These are phyloP conservation scores for Acer yangbiense DNA, from an alignment of 345 rosid genomes.

Conservation along the genomic window DNA sequence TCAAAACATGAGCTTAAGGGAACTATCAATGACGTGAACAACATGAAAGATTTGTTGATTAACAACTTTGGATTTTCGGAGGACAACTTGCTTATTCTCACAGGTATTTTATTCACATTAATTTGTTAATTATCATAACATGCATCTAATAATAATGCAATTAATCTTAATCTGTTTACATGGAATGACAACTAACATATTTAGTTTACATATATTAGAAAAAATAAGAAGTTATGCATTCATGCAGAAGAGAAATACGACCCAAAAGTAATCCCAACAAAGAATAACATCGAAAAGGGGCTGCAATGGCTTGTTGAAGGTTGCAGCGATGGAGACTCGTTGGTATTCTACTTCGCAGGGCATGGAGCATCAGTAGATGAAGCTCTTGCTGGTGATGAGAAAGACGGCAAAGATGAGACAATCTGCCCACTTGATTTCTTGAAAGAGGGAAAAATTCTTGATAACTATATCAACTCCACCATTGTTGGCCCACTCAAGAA, in stretches of 20 bases:
- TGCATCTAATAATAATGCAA: too few relatives aligned
- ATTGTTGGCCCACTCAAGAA: conserved; percentile 42
- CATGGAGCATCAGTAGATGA: conserved; percentile 37
- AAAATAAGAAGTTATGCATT: not conserved
- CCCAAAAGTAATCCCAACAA: conserved; percentile 32
- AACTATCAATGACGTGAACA: conserved; percentile 51
- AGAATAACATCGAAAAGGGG: conserved; percentile 33
- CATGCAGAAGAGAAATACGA: conserved; percentile 31
- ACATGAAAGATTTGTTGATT: conserved; percentile 45
- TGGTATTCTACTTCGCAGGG: conserved; percentile 53
- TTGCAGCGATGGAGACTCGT: conserved; percentile 35
- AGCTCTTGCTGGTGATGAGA: conserved; percentile 34
- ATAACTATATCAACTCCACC: conserved; percentile 38
- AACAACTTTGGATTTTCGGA: conserved; percentile 20
- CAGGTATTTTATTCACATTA: conserved; percentile 15
- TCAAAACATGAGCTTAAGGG: conserved; percentile 49
- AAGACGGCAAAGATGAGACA: conserved; percentile 44
- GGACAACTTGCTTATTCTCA: conserved; percentile 31
- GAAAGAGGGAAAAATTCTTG: conserved; percentile 37
- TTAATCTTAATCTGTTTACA: too few relatives aligned
- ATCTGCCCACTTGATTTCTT: conserved; percentile 47
- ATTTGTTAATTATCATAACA: too few relatives aligned
- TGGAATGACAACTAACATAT: too few relatives aligned
- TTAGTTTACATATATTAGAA: too few relatives aligned
- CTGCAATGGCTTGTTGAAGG: conserved; percentile 46